A percentile compares a stretch with the other conserved stretches of the same genome.
Evolutionary conservation across 345 rosid genomes (phyloP).

Genomic region (Mercurialis annua): DNA sequence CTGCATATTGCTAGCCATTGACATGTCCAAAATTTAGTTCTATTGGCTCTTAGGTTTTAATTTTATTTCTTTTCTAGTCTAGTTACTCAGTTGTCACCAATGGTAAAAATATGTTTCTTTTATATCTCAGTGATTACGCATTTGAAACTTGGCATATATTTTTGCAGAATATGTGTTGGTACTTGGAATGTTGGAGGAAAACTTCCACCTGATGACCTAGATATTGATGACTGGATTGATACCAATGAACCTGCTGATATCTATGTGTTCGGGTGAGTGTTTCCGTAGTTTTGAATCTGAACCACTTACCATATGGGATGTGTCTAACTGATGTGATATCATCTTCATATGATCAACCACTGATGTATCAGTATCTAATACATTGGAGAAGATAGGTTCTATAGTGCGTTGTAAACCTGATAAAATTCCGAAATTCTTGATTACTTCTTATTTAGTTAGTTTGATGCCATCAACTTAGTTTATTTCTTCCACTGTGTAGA

Average conservation of each 20-base stretch:
- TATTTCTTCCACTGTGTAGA: neutral
- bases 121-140: neutral
- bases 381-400: neutral
- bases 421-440: neutral
- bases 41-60: neutral
- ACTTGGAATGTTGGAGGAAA: conserved; percentile 97
- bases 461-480: neutral
- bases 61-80: neutral
- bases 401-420: conserved; percentile 2
- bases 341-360: neutral
- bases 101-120: neutral
- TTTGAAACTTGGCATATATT: neutral
- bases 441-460: neutral
- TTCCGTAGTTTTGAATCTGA: conserved; percentile 9
- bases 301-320: neutral
- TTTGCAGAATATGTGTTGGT: conserved; percentile 58
- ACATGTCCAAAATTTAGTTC: neutral
- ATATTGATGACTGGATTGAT: conserved; percentile 84
- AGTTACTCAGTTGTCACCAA: neutral
- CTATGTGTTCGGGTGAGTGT: conserved; percentile 68
- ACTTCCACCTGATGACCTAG: conserved; percentile 79
- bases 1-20: neutral
- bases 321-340: conserved; percentile 2
- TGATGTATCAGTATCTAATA: neutral
- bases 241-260: conserved; percentile 78